Evolutionary conservation across 2,329 filamentous ascomycete genomes (phyloP), one percentile per base, ranked within the genome.

Genomic region (Phyllachora maydis): DNA sequence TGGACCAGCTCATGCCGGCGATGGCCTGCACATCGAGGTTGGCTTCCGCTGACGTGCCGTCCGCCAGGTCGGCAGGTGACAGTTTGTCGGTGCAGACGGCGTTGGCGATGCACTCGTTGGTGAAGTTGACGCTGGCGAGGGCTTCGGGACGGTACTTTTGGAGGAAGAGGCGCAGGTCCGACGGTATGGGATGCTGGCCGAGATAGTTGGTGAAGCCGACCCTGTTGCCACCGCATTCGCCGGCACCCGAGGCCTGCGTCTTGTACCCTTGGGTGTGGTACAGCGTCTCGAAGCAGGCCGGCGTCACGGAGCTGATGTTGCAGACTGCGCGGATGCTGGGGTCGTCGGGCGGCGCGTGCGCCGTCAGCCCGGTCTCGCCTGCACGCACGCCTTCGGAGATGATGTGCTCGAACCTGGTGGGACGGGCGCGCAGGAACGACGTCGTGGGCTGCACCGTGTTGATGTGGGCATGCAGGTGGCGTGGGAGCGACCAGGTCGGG

Each of bases 371-470:
- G 5, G 35, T n/a, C n/a, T n/a, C n/a, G n/a, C n/a, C n/a, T n/a
- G n/a, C n/a, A n/a, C n/a, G n/a, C n/a, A n/a, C n/a, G n/a, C n/a
- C n/a, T n/a, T n/a, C 35, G 3, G 27, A 14, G 21, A 30, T 26
- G 16, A 19, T n/a, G 8, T 9, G n/a, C 1, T 13, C 19, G 3
- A 23, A 23, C 11, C 25, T 23, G 15, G 32, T 26, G 8, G 35
- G 31, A 13, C 35, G 32, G 9, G 47, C 23, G 16, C 37, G 35
- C 11, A 61, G 59, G 28, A 74, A 75, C 18, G 60, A 53, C 4
- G 64, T 74, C 1, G 68, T 74, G 1, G 69, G 69, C 40, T 73
- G 65, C 22, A 75, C 63, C 37, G 72, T 53, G 28, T 64, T 59
- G 27, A 76, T 53, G 34, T 65, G 52, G 20, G 48, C 35, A 24